A percentile compares a stretch with the other conserved stretches of the same genome.
Conservation (phyloP, 2,329 filamentous ascomycete genomes). For the Dothistroma pini region DNA sequence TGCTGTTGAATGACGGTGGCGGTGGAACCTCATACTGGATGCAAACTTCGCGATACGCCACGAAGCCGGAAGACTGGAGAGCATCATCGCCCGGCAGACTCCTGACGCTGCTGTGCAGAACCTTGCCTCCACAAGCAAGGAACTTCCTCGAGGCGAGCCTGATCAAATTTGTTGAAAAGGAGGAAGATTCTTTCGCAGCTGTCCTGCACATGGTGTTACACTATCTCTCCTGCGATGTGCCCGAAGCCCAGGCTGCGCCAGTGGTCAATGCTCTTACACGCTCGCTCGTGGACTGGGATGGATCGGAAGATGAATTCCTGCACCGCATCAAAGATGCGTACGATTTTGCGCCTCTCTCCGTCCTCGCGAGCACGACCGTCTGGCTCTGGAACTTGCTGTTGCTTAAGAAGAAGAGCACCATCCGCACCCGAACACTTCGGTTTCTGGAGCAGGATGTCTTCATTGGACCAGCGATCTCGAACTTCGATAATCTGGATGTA, state of each 20-base stretch:
- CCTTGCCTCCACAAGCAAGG: slow-evolving; percentile 5
- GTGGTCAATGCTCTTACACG: slow-evolving; percentile 11
- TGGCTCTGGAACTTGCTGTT: slow-evolving; percentile 13
- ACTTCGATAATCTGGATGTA: neutral
- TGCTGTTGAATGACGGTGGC: neutral
- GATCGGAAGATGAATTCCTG: slow-evolving; percentile 19
- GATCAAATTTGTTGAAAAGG: slow-evolving; percentile 17
- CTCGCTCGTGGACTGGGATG: slow-evolving; percentile 15
- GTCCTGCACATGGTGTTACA: slow-evolving; percentile 21
- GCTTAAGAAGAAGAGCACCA: neutral
- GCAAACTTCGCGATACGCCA: neutral
- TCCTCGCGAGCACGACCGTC: slow-evolving; percentile 11
- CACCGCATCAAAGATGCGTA: slow-evolving; percentile 12
- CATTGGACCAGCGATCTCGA: slow-evolving; percentile 6
- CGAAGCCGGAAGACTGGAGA: slow-evolving; percentile 8
- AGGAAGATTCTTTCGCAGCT: slow-evolving; percentile 20
- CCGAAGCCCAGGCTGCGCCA: neutral
- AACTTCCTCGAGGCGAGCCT: slow-evolving; percentile 7
- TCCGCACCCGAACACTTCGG: slow-evolving; percentile 8
- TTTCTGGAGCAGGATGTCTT: slow-evolving; percentile 12
- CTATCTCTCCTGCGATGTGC: slow-evolving; percentile 12
- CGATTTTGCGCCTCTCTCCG: slow-evolving; percentile 7
- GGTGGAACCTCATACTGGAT: neutral
- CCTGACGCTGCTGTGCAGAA: slow-evolving; percentile 8
- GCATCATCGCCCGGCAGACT: slow-evolving; percentile 23